phyloP scores from a whole-genome alignment of 176 grass and related monocot genomes.

The Oryza australiensis region DNA sequence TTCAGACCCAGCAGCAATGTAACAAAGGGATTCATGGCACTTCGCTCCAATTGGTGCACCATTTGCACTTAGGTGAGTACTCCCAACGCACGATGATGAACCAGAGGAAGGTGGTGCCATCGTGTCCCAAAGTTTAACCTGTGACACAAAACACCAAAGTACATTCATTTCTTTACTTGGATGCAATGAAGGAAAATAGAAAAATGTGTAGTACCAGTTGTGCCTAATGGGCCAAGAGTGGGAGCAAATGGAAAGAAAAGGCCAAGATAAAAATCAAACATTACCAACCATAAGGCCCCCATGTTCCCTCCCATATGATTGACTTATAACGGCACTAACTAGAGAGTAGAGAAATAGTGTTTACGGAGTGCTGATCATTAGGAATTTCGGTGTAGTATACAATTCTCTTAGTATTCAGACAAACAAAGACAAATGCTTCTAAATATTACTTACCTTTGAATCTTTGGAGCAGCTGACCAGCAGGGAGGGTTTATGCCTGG shows the following conservation, averaged over 20 bases:
- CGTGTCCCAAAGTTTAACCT: conserved; percentile 93
- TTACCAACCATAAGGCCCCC: not conserved
- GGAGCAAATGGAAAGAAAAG: not conserved
- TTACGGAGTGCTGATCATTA: not conserved
- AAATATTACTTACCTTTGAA: conserved; percentile 60
- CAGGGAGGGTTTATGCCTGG: conserved; percentile 86
- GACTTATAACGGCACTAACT: not conserved
- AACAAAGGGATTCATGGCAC: conserved; percentile 70
- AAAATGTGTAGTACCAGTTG: not conserved
- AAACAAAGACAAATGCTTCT: not conserved
- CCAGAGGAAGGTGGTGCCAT: conserved; percentile 48
- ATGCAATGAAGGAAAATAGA: not conserved
- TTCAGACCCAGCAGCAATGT: conserved; percentile 58
- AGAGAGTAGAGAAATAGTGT: not conserved
- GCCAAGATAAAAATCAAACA: not conserved
- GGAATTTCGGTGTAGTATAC: not conserved
- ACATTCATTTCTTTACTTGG: not conserved
- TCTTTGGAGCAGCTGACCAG: conserved; percentile 92
- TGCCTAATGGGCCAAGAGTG: not conserved
- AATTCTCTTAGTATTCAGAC: not conserved
- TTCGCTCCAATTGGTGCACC: conserved; percentile 63
- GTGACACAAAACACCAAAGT: conserved; percentile 22
- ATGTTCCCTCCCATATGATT: not conserved
- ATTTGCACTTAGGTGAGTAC: conserved; percentile 44
- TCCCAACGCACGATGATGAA: conserved; percentile 78